phyloP scores from a whole-genome alignment of 2,329 filamentous ascomycete genomes.

The Leptographium procerum region DNA sequence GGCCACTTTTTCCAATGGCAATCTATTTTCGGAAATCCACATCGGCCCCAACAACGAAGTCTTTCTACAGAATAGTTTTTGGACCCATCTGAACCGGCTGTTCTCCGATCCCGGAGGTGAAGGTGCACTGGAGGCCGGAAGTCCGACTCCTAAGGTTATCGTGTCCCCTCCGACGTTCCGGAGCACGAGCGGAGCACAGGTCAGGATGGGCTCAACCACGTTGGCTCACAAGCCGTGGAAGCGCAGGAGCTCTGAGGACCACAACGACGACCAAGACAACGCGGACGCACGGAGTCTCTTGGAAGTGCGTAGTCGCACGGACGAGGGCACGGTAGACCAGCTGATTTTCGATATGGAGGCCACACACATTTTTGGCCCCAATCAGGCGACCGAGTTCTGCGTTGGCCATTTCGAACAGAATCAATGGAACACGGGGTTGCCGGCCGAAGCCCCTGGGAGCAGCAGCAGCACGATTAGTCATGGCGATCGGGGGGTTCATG shows the following conservation, averaged over 20 bases:
- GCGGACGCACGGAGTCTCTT: neutral
- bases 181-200: no score
- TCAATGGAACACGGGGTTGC: neutral
- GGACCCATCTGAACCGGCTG: neutral
- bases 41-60: neutral
- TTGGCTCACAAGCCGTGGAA: neutral
- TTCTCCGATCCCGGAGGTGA: neutral
- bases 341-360: neutral
- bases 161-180: neutral
- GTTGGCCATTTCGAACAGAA: neutral
- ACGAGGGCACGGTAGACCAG: neutral
- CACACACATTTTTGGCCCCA: neutral
- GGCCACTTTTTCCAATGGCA: neutral
- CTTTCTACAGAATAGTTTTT: neutral
- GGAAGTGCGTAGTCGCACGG: neutral
- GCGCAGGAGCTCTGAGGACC: neutral
- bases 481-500: no score
- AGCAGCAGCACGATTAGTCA: neutral
- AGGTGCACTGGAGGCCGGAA: neutral
- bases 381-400: neutral
- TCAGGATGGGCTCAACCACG: neutral
- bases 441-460: neutral
- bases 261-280: neutral
- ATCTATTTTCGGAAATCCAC: neutral
- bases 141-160: neutral